These are phyloP conservation scores for Chlorella sp. DNA, from an alignment of 139 green algal genomes.

Conservation along the genomic window DNA sequence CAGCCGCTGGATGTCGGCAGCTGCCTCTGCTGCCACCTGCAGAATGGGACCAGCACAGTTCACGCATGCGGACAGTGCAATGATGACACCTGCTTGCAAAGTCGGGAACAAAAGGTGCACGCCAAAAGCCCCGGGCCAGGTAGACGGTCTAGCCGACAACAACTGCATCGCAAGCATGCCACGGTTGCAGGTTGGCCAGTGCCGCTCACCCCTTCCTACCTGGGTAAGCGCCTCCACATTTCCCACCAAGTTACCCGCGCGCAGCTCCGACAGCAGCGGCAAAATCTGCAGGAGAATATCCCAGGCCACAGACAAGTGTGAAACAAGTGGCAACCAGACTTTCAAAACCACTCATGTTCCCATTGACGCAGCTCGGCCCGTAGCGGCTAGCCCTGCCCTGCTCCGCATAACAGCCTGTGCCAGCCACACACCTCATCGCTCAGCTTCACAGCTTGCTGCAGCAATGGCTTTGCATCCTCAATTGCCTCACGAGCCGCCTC, in stretches of 20 bases:
- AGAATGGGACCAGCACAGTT: neutral
- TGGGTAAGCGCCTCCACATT: conserved; percentile 86
- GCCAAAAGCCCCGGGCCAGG: too few relatives aligned
- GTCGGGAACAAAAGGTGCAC: too few relatives aligned
- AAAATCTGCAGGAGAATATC: conserved; percentile 54
- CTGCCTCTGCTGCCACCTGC: conserved; percentile 77
- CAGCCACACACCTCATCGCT: conserved; percentile 52
- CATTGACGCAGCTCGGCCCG: too few relatives aligned
- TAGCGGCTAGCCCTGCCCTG: too few relatives aligned
- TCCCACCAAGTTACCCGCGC: conserved; percentile 78
- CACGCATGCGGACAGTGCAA: neutral
- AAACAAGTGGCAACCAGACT: too few relatives aligned
- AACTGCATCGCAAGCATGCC: too few relatives aligned
- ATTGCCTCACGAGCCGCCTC: conserved; percentile 75
- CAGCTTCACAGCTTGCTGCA: conserved; percentile 68
- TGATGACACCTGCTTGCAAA: too few relatives aligned
- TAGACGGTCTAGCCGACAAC: too few relatives aligned
- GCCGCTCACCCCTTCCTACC: too few relatives aligned
- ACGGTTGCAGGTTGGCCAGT: too few relatives aligned
- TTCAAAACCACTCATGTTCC: too few relatives aligned
- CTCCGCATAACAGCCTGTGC: neutral
- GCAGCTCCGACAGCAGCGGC: conserved; percentile 81
- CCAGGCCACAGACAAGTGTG: too few relatives aligned
- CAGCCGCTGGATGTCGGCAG: conserved; percentile 87
- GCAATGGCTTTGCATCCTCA: conserved; percentile 77